Conservation (phyloP, 2,329 filamentous ascomycete species). For the Pleochaeta shiraiana region DNA sequence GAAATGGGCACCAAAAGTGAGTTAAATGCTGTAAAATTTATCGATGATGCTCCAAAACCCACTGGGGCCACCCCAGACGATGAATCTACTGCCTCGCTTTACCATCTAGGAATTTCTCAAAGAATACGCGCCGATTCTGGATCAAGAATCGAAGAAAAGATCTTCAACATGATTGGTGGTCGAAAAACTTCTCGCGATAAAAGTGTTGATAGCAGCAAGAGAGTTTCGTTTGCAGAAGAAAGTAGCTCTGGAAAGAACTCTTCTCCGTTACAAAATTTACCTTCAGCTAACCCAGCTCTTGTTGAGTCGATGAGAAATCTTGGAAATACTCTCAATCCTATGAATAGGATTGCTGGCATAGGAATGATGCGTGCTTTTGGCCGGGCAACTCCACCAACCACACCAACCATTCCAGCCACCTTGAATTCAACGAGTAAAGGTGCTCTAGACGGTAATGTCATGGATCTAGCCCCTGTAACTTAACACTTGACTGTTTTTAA, state of each 20-base stretch:
- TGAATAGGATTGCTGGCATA: conserved; percentile 56
- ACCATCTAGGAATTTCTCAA: conserved; percentile 18
- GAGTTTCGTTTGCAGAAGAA: conserved; percentile 27
- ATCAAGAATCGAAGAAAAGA: conserved; percentile 34
- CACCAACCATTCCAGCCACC: conserved; percentile 13
- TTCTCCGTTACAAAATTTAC: conserved; percentile 12
- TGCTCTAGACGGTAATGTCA: conserved; percentile 26
- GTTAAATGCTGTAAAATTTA: conserved; percentile 54
- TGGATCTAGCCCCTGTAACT: conserved; percentile 32
- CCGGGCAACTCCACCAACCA: conserved; percentile 22
- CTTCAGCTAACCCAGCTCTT: conserved; percentile 32
- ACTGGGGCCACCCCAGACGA: conserved; percentile 46
- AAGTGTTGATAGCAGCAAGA: conserved; percentile 54
- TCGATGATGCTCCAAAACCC: conserved; percentile 81
- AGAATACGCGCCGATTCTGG: conserved; percentile 17
- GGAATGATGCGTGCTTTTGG: conserved; percentile 57
- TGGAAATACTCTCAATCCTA: conserved; percentile 61
- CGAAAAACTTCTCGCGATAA: conserved; percentile 40
- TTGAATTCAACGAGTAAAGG: conserved; percentile 20
- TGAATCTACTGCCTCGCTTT: conserved; percentile 24
- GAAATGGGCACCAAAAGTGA: conserved; percentile 26
- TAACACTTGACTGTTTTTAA: background rate
- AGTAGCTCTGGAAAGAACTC: conserved; percentile 19
- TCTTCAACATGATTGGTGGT: conserved; percentile 51
- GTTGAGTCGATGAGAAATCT: conserved; percentile 68